Evolutionary conservation across 257 asterid species (phyloP).

Genomic region (Penstemon davidsonii): DNA sequence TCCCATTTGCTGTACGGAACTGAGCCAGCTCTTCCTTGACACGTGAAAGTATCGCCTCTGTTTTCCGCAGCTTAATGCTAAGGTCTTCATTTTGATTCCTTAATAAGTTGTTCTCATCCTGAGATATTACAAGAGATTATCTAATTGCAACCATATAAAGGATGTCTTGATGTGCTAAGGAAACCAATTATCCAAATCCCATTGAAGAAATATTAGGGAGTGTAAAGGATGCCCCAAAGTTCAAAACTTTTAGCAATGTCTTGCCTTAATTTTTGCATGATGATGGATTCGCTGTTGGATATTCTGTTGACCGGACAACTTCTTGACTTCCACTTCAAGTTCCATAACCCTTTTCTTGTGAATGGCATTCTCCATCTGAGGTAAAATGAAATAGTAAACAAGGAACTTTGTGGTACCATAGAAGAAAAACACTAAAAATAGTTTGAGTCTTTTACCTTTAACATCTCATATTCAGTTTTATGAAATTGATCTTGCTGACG

Average conservation of each 20-base stretch:
- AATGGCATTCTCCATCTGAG: slow-evolving; percentile 63
- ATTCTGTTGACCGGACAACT: slow-evolving; percentile 91
- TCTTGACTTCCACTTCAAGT: slow-evolving; percentile 75
- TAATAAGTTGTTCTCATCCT: slow-evolving; percentile 89
- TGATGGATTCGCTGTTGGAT: slow-evolving; percentile 97
- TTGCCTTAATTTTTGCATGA: slow-evolving; percentile 92
- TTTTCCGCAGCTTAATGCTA: slow-evolving; percentile 56
- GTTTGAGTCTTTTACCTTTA: slow-evolving; percentile 53
- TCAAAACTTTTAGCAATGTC: slow-evolving; percentile 10
- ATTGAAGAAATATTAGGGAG: background rate
- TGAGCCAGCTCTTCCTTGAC: slow-evolving; percentile 83
- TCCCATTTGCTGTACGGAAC: slow-evolving; percentile 78
- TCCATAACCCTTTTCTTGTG: slow-evolving; percentile 68
- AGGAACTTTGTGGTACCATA: background rate
- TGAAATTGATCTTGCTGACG: slow-evolving; percentile 61
- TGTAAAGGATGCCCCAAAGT: background rate
- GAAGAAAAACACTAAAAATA: slow-evolving; percentile 5
- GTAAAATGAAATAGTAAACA: slow-evolving; percentile 21
- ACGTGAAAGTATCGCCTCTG: slow-evolving; percentile 70
- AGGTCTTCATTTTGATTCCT: slow-evolving; percentile 82
- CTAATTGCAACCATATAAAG: slow-evolving; percentile 1
- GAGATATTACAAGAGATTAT: slow-evolving; percentile 31
- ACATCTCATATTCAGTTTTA: slow-evolving; percentile 70
- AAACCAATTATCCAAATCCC: background rate
- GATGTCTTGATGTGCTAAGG: background rate